These are phyloP conservation scores for Dactylellina parvicollis DNA, from an alignment of 2,329 filamentous ascomycete genomes.

Conservation along the genomic window DNA sequence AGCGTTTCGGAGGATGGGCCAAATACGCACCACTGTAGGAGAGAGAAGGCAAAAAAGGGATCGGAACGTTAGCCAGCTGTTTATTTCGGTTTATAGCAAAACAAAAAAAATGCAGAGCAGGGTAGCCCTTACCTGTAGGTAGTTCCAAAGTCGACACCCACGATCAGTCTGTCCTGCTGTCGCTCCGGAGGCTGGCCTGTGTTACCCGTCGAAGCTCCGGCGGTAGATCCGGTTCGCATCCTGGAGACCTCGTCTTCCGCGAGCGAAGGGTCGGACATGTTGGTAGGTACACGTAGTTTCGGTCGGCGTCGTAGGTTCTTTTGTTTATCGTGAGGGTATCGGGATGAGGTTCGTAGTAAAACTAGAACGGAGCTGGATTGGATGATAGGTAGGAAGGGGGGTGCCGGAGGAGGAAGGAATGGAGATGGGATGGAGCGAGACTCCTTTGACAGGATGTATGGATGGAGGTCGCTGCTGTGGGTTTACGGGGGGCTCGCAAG, in stretches of 20 bases:
- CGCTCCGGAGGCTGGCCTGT: slow-evolving; percentile 18
- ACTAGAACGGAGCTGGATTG: neutral
- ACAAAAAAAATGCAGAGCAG: neutral
- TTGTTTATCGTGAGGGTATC: neutral
- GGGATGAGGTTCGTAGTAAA: slow-evolving; percentile 22
- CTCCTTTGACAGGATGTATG: slow-evolving; percentile 34
- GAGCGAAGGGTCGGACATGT: slow-evolving; percentile 47
- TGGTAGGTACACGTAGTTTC: slow-evolving; percentile 6
- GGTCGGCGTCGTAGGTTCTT: slow-evolving; percentile 25
- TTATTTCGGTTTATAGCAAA: neutral
- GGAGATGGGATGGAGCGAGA: neutral
- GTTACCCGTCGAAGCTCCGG: slow-evolving; percentile 13
- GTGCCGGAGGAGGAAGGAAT: slow-evolving; percentile 3
- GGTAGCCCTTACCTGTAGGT: slow-evolving; percentile 62
- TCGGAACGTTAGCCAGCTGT: slow-evolving; percentile 17
- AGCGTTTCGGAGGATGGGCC: slow-evolving; percentile 5
- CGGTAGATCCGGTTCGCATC: slow-evolving; percentile 27
- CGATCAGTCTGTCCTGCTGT: slow-evolving; percentile 60
- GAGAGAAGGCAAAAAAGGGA: neutral
- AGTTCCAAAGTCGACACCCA: slow-evolving; percentile 69
- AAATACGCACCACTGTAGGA: slow-evolving; percentile 36
- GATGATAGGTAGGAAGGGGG: neutral
- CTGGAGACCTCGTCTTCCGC: slow-evolving; percentile 28
- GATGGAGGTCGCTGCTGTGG: slow-evolving; percentile 19
- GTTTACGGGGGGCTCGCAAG: slow-evolving; percentile 31